Evolutionary conservation across 257 asterid species (phyloP), one percentile per base, ranked within the genome.

Genomic region (Leonotis leonurus): DNA sequence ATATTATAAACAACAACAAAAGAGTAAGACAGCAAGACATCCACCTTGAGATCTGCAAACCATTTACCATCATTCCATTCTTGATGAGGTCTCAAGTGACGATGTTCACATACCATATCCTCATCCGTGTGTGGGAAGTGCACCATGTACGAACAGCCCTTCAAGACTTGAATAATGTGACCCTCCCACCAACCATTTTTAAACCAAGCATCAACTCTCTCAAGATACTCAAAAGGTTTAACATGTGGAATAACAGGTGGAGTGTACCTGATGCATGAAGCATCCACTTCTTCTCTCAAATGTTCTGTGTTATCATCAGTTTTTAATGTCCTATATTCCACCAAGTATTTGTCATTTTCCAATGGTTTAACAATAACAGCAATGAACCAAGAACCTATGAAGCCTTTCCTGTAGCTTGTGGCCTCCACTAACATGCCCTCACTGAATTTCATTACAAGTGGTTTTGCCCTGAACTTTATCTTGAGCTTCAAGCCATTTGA

Each of bases 101-200:
- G 61, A 63, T 72, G 81, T 41, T 68, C 80, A 22, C 73, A 80
- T 11, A 35, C 50, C 62, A 75, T 44, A 27, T 71, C 73, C 53
- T 76, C 79, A n/a, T 65, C 57, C 3, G 76, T 12, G 46, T 52
- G 30, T 20, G 24, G 11, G 37, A 84, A 81, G 55, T 54, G 54
- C 56, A 81, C 77, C 27, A 11, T 2, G 56, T 81, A 84, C 57
- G 40, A 65, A 24, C 51, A 55, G 46, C 62, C 73, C 48, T 52
- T 73, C 56, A 67, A 13, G 36, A 74, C 76, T 56, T 65, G 61
- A 57, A 18, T 40, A 43, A 84, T 60, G 52, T 67, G 40, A 41
- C 87, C 90, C 68, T 74, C 82, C 80, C 82, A 78, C 88, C 88
- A 84, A 11, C 88, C 88, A 25, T 71, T 75, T 51, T 70, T 75